These are phyloP conservation scores for Calamus simplicifolius DNA, from an alignment of 176 grass and related monocot species.

Conservation along the genomic window DNA sequence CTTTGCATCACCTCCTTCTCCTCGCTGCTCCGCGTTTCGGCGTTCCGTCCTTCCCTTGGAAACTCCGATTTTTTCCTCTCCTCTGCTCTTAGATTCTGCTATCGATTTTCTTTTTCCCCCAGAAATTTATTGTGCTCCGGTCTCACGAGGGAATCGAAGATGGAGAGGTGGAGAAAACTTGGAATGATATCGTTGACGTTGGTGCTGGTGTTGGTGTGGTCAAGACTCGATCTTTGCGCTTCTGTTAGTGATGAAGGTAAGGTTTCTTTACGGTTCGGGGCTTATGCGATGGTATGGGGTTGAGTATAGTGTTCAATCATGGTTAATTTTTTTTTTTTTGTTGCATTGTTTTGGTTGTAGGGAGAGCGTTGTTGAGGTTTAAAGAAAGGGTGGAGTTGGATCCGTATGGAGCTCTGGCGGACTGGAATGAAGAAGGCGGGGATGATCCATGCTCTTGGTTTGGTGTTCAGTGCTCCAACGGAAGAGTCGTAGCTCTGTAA, in stretches of 20 bases:
- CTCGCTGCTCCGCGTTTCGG: no score
- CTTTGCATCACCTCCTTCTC: no score
- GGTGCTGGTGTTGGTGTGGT: background rate
- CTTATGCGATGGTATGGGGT: background rate
- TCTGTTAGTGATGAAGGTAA: background rate
- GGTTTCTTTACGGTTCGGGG: background rate
- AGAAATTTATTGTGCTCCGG: no score
- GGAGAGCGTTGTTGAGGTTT: conserved; percentile 7
- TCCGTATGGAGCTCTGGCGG: conserved; percentile 5
- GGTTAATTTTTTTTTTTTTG: background rate
- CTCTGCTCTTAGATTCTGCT: no score
- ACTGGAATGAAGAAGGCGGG: background rate
- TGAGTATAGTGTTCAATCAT: background rate
- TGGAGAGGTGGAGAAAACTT: no score
- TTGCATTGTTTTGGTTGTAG: background rate
- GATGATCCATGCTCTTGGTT: conserved; percentile 3
- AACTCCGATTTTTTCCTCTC: no score
- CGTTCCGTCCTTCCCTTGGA: no score
- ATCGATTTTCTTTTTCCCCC: no score
- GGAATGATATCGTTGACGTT: no score
- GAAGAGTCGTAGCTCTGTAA: conserved; percentile 12
- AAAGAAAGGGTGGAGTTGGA: conserved; percentile 6
- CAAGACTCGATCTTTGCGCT: background rate
- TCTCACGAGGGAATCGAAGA: no score
- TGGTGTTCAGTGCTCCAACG: background rate